Base-by-base conservation (phyloP, 148 eudicot species). In the Dianthus caryophyllus region DNA sequence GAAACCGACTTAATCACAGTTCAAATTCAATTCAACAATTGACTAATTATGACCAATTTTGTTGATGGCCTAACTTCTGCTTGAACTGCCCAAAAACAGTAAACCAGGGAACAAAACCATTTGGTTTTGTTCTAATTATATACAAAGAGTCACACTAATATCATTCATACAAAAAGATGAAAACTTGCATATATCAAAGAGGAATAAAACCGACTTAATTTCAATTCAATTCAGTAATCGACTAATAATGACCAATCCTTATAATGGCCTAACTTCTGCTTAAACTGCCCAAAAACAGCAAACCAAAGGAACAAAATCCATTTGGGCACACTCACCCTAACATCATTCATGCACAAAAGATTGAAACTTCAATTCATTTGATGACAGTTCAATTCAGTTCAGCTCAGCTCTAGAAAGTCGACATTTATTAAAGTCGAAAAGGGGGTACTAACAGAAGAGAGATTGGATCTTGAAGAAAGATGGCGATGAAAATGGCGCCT, bases 401-500 rank as follows among this genome's bases (percentile, higher is more conserved):
- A n/a, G n/a, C n/a, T n/a, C n/a, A n/a, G n/a, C n/a, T n/a, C n/a
- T n/a, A n/a, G n/a, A n/a, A n/a, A n/a, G n/a, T n/a, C n/a, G n/a
- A n/a, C n/a, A n/a, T n/a, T n/a, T n/a, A n/a, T n/a, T n/a, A n/a
- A n/a, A n/a, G n/a, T n/a, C n/a, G 47, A 71, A 43, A 25, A 46
- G 20, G 61, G 68, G 38, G 68, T 48, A 41, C 83, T 87, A 80
- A 89, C 96, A 46, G 64, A 22, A 75, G 79, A 80, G 66, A 80
- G 88, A 74, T 84, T 85, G 61, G 98, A 87, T 85, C 89, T 71
- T 30, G 85, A 75, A 18, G 93, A 68, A 15, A 76, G 26, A 21
- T 70, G 83, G 31, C 78, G 59, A 2, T 68, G 82, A 36, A 80
- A 77, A 49, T 91, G 80, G n/a, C 95, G 80, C 8, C 95, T 73